phyloP scores from a whole-genome alignment of 305 asterid species.

The Fraxinus dipetala region DNA sequence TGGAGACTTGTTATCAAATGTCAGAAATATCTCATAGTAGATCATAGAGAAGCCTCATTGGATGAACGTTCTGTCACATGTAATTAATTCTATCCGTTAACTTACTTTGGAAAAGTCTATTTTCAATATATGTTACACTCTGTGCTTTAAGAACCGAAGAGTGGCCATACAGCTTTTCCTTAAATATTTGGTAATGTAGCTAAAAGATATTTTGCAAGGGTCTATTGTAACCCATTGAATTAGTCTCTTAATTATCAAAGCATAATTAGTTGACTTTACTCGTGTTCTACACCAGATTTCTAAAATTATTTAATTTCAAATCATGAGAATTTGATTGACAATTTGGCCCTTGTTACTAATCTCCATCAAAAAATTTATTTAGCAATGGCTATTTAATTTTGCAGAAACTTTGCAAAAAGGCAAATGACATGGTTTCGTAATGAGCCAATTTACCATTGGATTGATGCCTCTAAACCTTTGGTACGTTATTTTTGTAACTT shows the following conservation, averaged over 20 bases:
- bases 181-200: neutral
- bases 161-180: neutral
- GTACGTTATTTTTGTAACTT: conserved; percentile 35
- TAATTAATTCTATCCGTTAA: neutral
- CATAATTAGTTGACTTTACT: neutral
- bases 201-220: neutral
- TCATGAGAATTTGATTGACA: neutral
- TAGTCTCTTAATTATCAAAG: neutral
- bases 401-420: conserved; percentile 93
- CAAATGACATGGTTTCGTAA: conserved; percentile 96
- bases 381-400: neutral
- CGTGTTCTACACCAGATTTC: neutral
- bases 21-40: conserved; percentile 8
- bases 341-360: neutral
- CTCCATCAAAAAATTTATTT: neutral
- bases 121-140: neutral
- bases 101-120: neutral
- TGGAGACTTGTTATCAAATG: neutral
- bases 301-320: neutral
- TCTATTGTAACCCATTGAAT: neutral
- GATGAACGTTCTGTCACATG: neutral
- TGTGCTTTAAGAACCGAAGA: neutral
- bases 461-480: conserved; percentile 86
- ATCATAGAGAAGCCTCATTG: conserved; percentile 1
- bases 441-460: conserved; percentile 89